Conservation (phyloP, 257 asterid genomes). For the Scutellaria barbata region DNA sequence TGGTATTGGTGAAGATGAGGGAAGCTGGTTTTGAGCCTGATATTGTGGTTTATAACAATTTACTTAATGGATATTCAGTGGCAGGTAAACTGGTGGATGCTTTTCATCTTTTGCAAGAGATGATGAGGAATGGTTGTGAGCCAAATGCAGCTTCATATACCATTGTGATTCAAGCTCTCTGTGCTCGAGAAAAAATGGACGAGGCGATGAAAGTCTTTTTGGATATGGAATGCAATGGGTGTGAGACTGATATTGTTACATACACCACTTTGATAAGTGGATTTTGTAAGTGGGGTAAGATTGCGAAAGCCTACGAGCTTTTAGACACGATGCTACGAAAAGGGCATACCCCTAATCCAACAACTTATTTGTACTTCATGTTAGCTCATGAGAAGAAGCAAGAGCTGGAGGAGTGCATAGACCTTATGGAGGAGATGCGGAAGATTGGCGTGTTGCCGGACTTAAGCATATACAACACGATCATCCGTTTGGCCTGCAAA, state of each 20-base stretch:
- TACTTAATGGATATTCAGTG: conserved; percentile 76
- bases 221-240: conserved; percentile 74
- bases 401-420: conserved; percentile 77
- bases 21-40: conserved; percentile 95
- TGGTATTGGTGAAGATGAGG: conserved; percentile 78
- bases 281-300: conserved; percentile 83
- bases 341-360: conserved; percentile 68
- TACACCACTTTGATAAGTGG: conserved; percentile 87
- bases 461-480: conserved; percentile 55
- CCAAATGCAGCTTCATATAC: conserved; percentile 86
- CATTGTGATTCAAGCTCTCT: conserved; percentile 78
- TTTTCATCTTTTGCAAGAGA: conserved; percentile 77
- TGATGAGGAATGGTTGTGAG: conserved; percentile 65
- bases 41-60: conserved; percentile 82
- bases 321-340: conserved; percentile 67
- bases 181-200: conserved; percentile 74
- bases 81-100: conserved; percentile 82
- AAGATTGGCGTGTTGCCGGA: conserved; percentile 69
- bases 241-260: conserved; percentile 75
- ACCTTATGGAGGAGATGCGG: conserved; percentile 72
- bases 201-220: conserved; percentile 68
- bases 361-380: conserved; percentile 77
- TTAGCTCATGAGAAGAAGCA: conserved; percentile 90
- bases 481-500: conserved; percentile 74
- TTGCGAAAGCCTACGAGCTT: conserved; percentile 65